Evolutionary conservation across 768 basidiomycete genomes (phyloP), one percentile per base, ranked within the genome.

Genomic region (Hortiboletus flavorubellus): DNA sequence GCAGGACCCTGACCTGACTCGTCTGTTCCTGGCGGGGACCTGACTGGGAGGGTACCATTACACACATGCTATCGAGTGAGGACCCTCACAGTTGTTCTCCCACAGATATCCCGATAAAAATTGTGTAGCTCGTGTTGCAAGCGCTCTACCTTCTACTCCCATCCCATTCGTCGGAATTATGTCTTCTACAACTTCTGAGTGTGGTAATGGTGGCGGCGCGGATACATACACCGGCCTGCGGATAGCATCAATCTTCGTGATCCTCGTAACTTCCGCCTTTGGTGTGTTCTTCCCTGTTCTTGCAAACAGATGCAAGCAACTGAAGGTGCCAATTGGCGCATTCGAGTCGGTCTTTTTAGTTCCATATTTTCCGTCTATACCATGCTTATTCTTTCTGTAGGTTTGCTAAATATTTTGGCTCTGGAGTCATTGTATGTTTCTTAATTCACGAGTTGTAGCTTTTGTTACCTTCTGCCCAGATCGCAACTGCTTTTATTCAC

Each of bases 401-500:
- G 48, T 91, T 93, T 68, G 86, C 89, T 33, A 93, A 92, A 71
- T 93, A 87, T 69, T 94, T 95, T 71, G 93, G 93, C 29, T 92
- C 90, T 14, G 93, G 93, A 26, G 89, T 92, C 46, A 91, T 92
- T 62, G 89, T 90, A 54, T 62, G 86, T 75, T 31, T 15, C 11
- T 60, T 42, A 0, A 15, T n/a, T 38, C 39, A 14, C 48, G 45
- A 2, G 12, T 26, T 12, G 23, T 39, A 31, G 18, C 21, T 35
- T 34, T 45, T 21, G 35, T 57, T 9, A 58, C 40, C 23, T 18
- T 43, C 9, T 58, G 49, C 46, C 29, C 59, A 91, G 89, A 87
- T 97, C 54, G 92, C 92, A 1, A 96, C 93, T 10, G 87, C 90
- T 4, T 96, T 91, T 68, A 90, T 92, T 35, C 91, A 93, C 69